A percentile compares a stretch with the other conserved stretches of the same genome.
Evolutionary conservation across 1,284 basidiomycete species (phyloP).

Genomic region (Leccinum pachyderme): DNA sequence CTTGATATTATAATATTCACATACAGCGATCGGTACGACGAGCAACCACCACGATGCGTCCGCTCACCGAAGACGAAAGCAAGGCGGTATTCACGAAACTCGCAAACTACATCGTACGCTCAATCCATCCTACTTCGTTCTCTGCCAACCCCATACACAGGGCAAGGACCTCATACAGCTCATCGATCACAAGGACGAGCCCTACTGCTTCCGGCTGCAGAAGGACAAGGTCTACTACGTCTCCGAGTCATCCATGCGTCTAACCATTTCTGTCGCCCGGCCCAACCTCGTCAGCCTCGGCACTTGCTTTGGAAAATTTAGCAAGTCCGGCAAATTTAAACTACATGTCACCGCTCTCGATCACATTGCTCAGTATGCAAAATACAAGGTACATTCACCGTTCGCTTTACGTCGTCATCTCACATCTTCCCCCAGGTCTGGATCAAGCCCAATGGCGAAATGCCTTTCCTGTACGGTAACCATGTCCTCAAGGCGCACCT

Average conservation of each 20-base stretch:
- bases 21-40: background rate
- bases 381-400: constrained; percentile 78
- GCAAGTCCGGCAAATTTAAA: constrained; percentile 97
- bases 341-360: constrained; percentile 94
- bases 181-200: constrained; percentile 82
- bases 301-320: constrained; percentile 98
- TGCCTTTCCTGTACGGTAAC: constrained; percentile 99
- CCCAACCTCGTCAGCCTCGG: constrained; percentile 93
- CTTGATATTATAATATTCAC: background rate
- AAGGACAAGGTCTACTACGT: constrained; percentile 93
- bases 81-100: constrained; percentile 88
- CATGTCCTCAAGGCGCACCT: constrained; percentile 98
- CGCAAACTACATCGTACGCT: constrained; percentile 83
- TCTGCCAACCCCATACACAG: constrained; percentile 35
- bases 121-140: background rate
- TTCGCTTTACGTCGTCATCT: background rate
- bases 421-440: constrained; percentile 67
- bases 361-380: constrained; percentile 94
- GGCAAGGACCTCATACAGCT: constrained; percentile 90
- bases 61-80: constrained; percentile 83
- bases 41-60: constrained; percentile 55
- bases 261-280: constrained; percentile 89
- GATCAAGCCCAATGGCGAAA: constrained; percentile 99
- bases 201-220: constrained; percentile 89
- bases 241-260: constrained; percentile 89